Base-by-base conservation (phyloP, 441 rosid genomes). In the Jatropha multifida region DNA sequence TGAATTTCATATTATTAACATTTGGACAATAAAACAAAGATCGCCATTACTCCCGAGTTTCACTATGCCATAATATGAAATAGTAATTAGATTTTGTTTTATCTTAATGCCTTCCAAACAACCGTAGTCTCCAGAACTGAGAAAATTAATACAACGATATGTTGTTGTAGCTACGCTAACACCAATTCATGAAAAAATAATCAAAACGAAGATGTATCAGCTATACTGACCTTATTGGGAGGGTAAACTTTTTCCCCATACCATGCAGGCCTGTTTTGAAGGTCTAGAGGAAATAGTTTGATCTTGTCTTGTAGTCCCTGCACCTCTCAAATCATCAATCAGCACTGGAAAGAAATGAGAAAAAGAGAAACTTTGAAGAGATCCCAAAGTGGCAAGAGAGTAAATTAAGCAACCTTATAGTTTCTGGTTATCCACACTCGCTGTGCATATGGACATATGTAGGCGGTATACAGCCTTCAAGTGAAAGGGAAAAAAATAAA, bases 281-380 rank as follows among this genome's bases (percentile, higher is more conserved):
- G 87, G 60, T 84, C 68, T 0, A 88, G 56, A 4, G 87, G 87
- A 66, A 86, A 83, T 18, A 85, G 64, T 61, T 85, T 69, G 56
- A 88, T 86, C 73, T 76, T 68, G 38, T 86, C 88, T 78, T 86
- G 88, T 37, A 86, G 80, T 38, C 92, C 92, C 92, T 86, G 82
- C 54, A 78, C 4, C 56, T 67, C 63, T 3, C 38, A 51, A 67
- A 40, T 11, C 4, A 64, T n/a, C 37, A 5, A 13, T 23, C 11
- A 38, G 0, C 32, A 0, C 27, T n/a, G 5, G 32, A 32, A 38
- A 48, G 4, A 12, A 2, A 4, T 17, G 0, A 3, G 26, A 10
- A 0, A 40, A 59, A 38, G 4, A 40, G 5, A 7, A 0, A 15
- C 17, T 32, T 32, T 32, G 32, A 32, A 32, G 32, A 32, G 32